Evolutionary conservation across 495 filamentous ascomycete genomes (phyloP).

Genomic region (Lasiosphaeria miniovina): DNA sequence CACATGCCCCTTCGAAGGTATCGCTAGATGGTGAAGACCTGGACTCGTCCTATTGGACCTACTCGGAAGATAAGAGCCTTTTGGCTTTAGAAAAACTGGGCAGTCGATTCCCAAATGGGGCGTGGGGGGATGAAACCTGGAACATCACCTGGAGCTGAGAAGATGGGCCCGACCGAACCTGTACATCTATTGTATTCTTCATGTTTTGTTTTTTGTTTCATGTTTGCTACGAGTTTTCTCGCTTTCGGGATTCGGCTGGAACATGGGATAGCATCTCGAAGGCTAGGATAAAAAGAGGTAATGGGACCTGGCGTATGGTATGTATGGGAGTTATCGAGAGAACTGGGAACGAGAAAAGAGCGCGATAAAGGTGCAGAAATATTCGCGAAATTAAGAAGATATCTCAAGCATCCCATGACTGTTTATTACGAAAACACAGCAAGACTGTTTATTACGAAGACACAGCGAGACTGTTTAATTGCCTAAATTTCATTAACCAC

Average conservation of each 20-base stretch:
- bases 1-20: slow-evolving; percentile 40
- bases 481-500: too few relatives aligned
- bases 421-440: too few relatives aligned
- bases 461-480: too few relatives aligned
- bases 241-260: background rate
- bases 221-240: slow-evolving; percentile 1
- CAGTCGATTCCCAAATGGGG: slow-evolving; percentile 18
- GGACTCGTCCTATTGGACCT: slow-evolving; percentile 41
- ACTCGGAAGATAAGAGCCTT: slow-evolving; percentile 31
- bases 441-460: too few relatives aligned
- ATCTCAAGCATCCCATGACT: too few relatives aligned
- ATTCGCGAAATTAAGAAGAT: too few relatives aligned
- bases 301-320: too few relatives aligned
- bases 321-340: too few relatives aligned
- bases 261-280: too few relatives aligned
- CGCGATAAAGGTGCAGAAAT: too few relatives aligned
- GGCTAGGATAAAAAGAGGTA: too few relatives aligned
- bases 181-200: background rate
- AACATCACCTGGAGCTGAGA: slow-evolving; percentile 15
- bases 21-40: slow-evolving; percentile 50
- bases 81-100: slow-evolving; percentile 18
- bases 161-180: background rate
- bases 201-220: background rate
- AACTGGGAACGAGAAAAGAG: too few relatives aligned
- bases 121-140: slow-evolving; percentile 21